Base-by-base conservation (phyloP, 139 green algal species). In the Limnomonas spitsbergensis region DNA sequence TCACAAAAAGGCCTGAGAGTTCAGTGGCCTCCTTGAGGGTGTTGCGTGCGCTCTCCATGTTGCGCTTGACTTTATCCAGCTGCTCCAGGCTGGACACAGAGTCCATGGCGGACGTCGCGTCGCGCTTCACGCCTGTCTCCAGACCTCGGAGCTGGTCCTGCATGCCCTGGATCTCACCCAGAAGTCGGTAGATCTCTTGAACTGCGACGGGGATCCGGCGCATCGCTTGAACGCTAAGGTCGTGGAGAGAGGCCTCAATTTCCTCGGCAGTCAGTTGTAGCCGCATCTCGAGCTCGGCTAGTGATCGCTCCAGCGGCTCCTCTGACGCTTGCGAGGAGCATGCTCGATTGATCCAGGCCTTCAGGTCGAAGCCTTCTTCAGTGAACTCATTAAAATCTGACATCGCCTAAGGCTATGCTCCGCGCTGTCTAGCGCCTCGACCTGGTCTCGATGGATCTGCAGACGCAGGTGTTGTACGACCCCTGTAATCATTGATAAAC, bases 1-100 rank as follows among this genome's bases (percentile, higher is more conserved):
- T 88, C 38, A 87, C 75, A 72, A 96, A 96, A 6, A 97, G 82
- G 31, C 91, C 87, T 2, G 91, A 91, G 42, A 98, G 86, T 38
- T 95, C 94, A 1, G 91, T 91, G 6, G 94, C 94, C 66, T 98
- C 93, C 77, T 92, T 87, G 14, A 98, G 84, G 3, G 92, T 97
- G 81, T 73, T 89, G 78, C 88, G 90, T 1, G 91, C 94, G 4
- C 67, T 86, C 84, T 97, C 91, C 91, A 97, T 95, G 79, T 91
- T 88, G 6, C 47, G 37, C 77, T 95, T 97, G 0, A 95, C 92
- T 0, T 27, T 73, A 70, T 96, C 90, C 3, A 97, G 71, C 31
- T 87, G 38, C 1, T 73, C 24, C 1, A 88, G 80, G 53, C 61
- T 67, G 4, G 27, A 31, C 2, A 85, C 83, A 36, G 80, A 81